Base-by-base conservation (phyloP, 1,139 yeast species). In the Saccharomyces pastorianus region DNA sequence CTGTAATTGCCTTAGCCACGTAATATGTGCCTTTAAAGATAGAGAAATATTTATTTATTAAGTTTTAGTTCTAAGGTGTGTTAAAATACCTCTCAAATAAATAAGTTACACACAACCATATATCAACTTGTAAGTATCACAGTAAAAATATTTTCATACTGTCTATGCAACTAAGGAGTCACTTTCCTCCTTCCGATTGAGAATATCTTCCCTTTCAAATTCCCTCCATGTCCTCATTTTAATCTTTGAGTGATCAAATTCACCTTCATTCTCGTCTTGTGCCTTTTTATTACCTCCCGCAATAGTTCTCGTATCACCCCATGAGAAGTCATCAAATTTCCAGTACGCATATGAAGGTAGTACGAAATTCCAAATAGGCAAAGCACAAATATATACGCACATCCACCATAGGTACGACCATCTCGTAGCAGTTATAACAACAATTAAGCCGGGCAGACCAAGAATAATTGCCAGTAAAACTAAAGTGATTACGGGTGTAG, bases 281-380 rank as follows among this genome's bases (percentile, higher is more conserved):
- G 78, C 78, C 58, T 77, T 82, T 58, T 73, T 75, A 46, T 67
- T 71, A 9, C 82, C 95, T 48, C 93, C 95, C 20, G 82, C 82
- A 56, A 93, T 83, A 23, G 87, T 79, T 76, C 99, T 81, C 4
- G 99, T 93, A 61, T 91, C 98, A 71, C 99, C 99, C 99, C 99
- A 93, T 64, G 93, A 83, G 74, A 93, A 93, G 71, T 93, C 99
- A 71, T 93, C 99, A 72, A 93, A 93, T 71, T 91, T 91, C 99
- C 99, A 93, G 65, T 74, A 93, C 0, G 98, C 89, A 71, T 93
- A 88, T 51, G 82, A 70, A 3, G 99, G 99, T 54, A 93, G 76
- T 5, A 91, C 85, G 68, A 93, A 88, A 70, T 93, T 93, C 99
- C 99, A 93, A 58, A 93, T 78, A 34, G 98, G 98, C 59, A 93